Evolutionary conservation across 1,284 basidiomycete species (phyloP).

Genomic region (Chalciporus piperatoides): DNA sequence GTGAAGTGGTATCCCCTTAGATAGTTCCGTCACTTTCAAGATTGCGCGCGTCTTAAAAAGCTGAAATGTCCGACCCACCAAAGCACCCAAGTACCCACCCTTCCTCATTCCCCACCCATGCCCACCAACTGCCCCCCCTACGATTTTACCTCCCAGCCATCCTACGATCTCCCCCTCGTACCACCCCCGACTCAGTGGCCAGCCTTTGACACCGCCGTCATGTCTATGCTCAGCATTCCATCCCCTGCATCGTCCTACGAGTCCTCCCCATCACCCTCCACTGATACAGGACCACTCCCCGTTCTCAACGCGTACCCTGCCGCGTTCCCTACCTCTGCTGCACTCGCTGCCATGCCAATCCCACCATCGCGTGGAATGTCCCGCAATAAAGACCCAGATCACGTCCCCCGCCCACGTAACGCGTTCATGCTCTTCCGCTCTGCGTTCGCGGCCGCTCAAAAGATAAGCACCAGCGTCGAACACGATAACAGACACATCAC

Average conservation of each 20-base stretch:
- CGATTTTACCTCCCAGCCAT: constrained; percentile 12
- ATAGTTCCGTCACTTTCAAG: constrained; percentile 11
- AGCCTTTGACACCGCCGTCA: constrained; percentile 20
- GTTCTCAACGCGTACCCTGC: neutral
- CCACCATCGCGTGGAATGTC: constrained; percentile 27
- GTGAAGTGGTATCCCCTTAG: constrained; percentile 16
- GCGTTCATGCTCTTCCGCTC: constrained; percentile 84
- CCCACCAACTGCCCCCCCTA: constrained; percentile 12
- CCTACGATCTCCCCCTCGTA: constrained; percentile 17
- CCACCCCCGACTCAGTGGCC: constrained; percentile 23
- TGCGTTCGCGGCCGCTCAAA: constrained; percentile 53
- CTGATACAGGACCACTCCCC: constrained; percentile 5
- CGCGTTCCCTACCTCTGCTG: constrained; percentile 15
- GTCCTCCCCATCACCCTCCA: constrained; percentile 13
- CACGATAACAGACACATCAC: constrained; percentile 58
- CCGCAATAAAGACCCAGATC: constrained; percentile 33
- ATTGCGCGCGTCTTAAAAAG: constrained; percentile 24
- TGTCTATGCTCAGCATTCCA: constrained; percentile 8
- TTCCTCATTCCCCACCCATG: neutral
- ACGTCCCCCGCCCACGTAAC: constrained; percentile 74
- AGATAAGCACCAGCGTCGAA: constrained; percentile 42
- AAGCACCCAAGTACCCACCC: neutral
- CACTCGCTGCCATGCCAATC: constrained; percentile 28
- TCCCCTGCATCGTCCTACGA: constrained; percentile 14
- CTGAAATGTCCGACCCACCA: constrained; percentile 3